Percentiles rank a stretch among this genome's conserved stretches.
These are phyloP conservation scores for Phalaenopsis hybrid DNA, from an alignment of 116 monocot genomes.

Conservation along the genomic window DNA sequence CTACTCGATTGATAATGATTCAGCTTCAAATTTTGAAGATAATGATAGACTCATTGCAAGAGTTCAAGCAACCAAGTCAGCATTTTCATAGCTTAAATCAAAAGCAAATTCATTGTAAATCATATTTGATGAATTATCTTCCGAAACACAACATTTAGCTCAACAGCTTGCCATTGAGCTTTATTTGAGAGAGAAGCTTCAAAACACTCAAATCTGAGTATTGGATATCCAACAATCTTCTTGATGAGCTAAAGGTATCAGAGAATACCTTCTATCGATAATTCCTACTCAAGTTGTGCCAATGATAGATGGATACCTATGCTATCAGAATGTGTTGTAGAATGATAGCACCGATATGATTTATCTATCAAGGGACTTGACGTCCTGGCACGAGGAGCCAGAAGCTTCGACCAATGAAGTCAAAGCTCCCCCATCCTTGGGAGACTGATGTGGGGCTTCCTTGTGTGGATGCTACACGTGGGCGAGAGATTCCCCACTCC, in stretches of 20 bases:
- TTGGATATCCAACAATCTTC: conserved; percentile 51
- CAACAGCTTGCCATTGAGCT: conserved; percentile 58
- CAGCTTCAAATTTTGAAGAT: conserved; percentile 56
- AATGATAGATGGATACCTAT: too few species aligned
- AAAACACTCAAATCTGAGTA: conserved; percentile 62
- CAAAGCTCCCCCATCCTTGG: too few species aligned
- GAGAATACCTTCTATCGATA: too few species aligned
- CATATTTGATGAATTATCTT: conserved; percentile 49
- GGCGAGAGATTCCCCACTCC: too few species aligned
- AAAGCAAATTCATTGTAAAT: conserved; percentile 65
- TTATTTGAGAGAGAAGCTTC: conserved; percentile 52
- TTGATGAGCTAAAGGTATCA: conserved; percentile 49
- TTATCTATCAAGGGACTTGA: too few species aligned
- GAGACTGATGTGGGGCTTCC: too few species aligned
- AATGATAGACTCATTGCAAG: conserved; percentile 45
- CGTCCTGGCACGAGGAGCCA: too few species aligned
- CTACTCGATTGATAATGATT: conserved; percentile 52
- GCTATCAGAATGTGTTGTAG: too few species aligned
- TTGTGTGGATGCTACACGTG: too few species aligned
- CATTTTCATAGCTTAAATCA: conserved; percentile 60
- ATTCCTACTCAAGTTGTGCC: too few species aligned
- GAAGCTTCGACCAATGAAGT: too few species aligned
- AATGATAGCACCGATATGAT: too few species aligned
- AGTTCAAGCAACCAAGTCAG: conserved; percentile 57
- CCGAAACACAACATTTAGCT: conserved; percentile 55